Evolutionary conservation across 257 asterid genomes (phyloP), one percentile per base, ranked within the genome.

Genomic region (Salvia splendens): DNA sequence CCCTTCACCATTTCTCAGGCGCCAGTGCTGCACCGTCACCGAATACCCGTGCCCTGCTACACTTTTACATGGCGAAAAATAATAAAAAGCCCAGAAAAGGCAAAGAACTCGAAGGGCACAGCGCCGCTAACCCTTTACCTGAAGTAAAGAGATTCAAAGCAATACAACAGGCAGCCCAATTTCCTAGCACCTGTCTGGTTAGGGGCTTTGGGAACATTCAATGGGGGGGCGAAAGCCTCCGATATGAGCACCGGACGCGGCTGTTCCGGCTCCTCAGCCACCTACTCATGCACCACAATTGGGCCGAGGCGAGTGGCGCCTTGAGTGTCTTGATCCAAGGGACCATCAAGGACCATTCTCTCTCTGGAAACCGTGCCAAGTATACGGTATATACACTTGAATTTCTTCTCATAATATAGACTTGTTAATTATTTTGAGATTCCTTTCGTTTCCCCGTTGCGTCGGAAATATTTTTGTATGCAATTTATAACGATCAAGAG

Each of bases 271-370:
- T 87, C 36, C 78, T 92, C 69, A 48, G 57, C 16, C 69, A 71
- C 72, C 83, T 87, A 48, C 49, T 81, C 41, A 71, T 45, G 51
- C 77, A 62, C 53, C 91, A 76, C n/a, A 88, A 86, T 56, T 92
- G 93, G 97, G 74, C 15, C 5, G 95, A 86, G 72, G 95, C 95
- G 16, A 76, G 95, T 66, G 98, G 95, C 41, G 91, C 83, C 11
- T 45, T 92, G 60, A 82, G 89, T 12, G 87, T 86, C 17, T 84
- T 92, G 81, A 83, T 87, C 62, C 85, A 77, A 65, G 95, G 78
- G 15, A 78, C 87, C 36, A 41, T 69, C 16, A 72, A 47, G 4
- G 96, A 89, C 59, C 56, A 5, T 1, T 80, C 95, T 52, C 3
- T 73, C 4, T 61, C 79, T 0, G 71, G 80, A 48, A 92, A 82